These are phyloP conservation scores for Boeremia lycopersici DNA, from an alignment of 2,329 filamentous ascomycete genomes.

Conservation along the genomic window DNA sequence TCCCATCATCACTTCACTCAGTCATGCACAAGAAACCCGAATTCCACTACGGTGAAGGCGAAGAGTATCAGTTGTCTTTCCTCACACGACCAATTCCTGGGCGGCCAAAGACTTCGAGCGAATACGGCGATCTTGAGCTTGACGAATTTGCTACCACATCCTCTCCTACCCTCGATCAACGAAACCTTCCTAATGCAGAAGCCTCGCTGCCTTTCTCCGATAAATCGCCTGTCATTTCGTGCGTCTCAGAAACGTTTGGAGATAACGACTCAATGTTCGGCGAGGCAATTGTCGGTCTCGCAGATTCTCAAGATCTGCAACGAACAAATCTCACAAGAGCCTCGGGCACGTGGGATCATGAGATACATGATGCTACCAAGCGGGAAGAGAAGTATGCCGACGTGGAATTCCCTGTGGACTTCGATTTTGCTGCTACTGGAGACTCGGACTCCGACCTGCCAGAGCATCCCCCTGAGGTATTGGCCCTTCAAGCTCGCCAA, in stretches of 20 bases:
- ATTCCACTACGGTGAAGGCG: constrained; percentile 34
- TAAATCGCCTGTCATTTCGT: neutral
- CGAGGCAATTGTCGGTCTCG: constrained; percentile 41
- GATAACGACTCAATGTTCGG: constrained; percentile 41
- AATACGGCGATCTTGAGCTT: constrained; percentile 36
- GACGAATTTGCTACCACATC: constrained; percentile 17
- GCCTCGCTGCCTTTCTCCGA: neutral
- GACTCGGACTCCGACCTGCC: neutral
- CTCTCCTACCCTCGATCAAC: neutral
- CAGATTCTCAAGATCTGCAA: constrained; percentile 35
- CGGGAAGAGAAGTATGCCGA: constrained; percentile 14
- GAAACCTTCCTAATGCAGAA: neutral
- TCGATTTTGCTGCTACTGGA: neutral
- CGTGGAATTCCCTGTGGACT: constrained; percentile 6
- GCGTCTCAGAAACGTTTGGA: constrained; percentile 30
- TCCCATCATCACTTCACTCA: constrained; percentile 27
- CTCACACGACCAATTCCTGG: constrained; percentile 3
- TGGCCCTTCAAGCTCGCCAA: neutral
- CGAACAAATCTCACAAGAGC: neutral
- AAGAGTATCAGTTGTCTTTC: constrained; percentile 32
- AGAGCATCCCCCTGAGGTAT: neutral
- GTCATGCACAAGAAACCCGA: constrained; percentile 36
- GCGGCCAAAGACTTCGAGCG: constrained; percentile 25
- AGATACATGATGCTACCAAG: neutral
- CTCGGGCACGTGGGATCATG: neutral